Conservation (phyloP, 495 filamentous ascomycete genomes). For the Pyronema omphalodes region DNA sequence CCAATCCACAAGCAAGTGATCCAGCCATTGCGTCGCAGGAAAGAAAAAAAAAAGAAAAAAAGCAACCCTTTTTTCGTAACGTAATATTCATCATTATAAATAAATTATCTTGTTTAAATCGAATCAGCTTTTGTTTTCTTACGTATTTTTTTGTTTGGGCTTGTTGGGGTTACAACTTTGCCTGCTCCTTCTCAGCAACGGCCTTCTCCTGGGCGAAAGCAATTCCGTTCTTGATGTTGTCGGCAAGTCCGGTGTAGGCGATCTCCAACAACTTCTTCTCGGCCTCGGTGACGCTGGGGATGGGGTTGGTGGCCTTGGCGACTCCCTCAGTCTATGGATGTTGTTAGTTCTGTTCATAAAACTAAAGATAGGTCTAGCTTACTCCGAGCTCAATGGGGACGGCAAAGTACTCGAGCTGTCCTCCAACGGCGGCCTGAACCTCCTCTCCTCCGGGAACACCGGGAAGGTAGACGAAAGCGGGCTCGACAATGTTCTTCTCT, state of each 20-base stretch:
- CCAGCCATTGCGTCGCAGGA: no score
- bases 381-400: conserved; percentile 87
- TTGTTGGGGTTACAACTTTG: conserved; percentile 25
- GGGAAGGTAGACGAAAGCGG: conserved; percentile 83
- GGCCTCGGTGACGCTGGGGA: conserved; percentile 50
- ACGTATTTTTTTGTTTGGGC: background rate
- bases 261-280: conserved; percentile 76
- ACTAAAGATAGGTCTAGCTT: conserved; percentile 26
- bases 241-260: conserved; percentile 55
- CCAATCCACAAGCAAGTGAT: no score
- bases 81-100: no score
- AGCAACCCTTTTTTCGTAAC: no score
- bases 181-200: background rate
- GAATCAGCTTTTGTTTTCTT: no score
- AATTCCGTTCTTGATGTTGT: conserved; percentile 85
- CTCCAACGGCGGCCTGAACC: conserved; percentile 59
- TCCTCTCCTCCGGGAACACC: conserved; percentile 75
- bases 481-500: conserved; percentile 80
- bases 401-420: conserved; percentile 68
- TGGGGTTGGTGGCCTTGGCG: conserved; percentile 62
- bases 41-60: no score
- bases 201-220: conserved; percentile 38
- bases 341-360: conserved; percentile 23
- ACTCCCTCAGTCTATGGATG: conserved; percentile 52
- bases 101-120: no score